Conservation (phyloP, 805 yeast genomes). For the Ogataea corticis region DNA sequence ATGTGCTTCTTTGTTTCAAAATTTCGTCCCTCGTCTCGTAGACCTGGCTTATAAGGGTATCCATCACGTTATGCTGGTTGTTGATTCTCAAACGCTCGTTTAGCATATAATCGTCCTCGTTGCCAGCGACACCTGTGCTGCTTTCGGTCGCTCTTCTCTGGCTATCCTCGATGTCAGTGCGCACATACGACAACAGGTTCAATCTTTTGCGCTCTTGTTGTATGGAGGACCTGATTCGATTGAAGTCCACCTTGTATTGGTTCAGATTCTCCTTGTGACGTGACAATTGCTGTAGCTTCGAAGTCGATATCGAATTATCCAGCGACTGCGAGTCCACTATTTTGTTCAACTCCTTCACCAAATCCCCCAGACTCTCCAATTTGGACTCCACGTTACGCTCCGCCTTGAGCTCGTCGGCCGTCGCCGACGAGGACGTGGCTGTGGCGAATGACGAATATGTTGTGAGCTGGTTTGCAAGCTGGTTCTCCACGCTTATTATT, state of each 20-base stretch:
- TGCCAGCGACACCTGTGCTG: conserved; percentile 17
- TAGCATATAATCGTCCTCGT: conserved; percentile 53
- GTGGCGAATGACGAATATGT: conserved; percentile 56
- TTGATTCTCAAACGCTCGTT: conserved; percentile 77
- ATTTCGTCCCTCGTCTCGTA: conserved; percentile 88
- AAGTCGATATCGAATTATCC: conserved; percentile 55
- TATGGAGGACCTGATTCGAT: conserved; percentile 44
- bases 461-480: conserved; percentile 55
- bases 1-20: conserved; percentile 62
- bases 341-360: conserved; percentile 50
- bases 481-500: conserved; percentile 68
- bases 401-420: conserved; percentile 47
- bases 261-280: conserved; percentile 76
- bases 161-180: conserved; percentile 76
- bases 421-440: conserved; percentile 47
- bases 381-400: conserved; percentile 51
- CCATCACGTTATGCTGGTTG: conserved; percentile 72
- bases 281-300: conserved; percentile 76
- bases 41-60: conserved; percentile 79
- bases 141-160: conserved; percentile 41
- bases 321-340: conserved; percentile 46
- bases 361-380: conserved; percentile 52
- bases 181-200: conserved; percentile 72
- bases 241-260: conserved; percentile 67
- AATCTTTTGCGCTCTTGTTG: conserved; percentile 73